Conservation (phyloP, 2,329 filamentous ascomycete genomes). For the Polychaeton citri region DNA sequence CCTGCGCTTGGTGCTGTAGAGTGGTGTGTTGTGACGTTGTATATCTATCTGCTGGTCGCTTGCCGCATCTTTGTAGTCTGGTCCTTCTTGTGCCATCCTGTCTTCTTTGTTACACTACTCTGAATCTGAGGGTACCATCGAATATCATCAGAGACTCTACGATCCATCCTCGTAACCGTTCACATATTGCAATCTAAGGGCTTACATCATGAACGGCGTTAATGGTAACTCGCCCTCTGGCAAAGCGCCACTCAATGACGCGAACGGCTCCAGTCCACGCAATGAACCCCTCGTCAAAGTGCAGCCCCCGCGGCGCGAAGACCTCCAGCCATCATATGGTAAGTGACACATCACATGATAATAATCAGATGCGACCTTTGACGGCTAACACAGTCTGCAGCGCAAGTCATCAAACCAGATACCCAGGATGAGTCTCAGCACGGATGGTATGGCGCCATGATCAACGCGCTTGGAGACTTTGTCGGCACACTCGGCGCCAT, state of each 20-base stretch:
- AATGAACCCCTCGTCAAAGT: constrained; percentile 40
- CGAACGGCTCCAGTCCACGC: constrained; percentile 3
- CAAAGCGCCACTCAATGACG: constrained; percentile 23
- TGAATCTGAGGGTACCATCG: too few relatives aligned
- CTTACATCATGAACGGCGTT: not conserved
- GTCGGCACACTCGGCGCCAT: constrained; percentile 74
- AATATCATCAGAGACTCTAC: too few relatives aligned
- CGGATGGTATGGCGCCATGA: constrained; percentile 70
- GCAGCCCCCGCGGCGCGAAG: constrained; percentile 66
- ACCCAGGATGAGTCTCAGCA: constrained; percentile 52
- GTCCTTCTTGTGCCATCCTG: too few relatives aligned
- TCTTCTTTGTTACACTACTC: too few relatives aligned
- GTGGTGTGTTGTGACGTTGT: not conserved
- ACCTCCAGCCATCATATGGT: constrained; percentile 66
- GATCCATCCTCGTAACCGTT: too few relatives aligned
- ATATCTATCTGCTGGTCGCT: not conserved
- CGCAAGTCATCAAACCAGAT: constrained; percentile 48
- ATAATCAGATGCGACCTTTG: too few relatives aligned
- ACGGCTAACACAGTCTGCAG: constrained; percentile 23
- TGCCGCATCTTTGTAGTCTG: too few relatives aligned
- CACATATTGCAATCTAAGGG: too few relatives aligned
- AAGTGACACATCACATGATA: too few relatives aligned
- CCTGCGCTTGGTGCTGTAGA: too few relatives aligned
- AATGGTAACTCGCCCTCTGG: constrained; percentile 15
- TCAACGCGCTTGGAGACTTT: constrained; percentile 59